Base-by-base conservation (phyloP, 495 filamentous ascomycete genomes). In the Aspergillus kassunensis region DNA sequence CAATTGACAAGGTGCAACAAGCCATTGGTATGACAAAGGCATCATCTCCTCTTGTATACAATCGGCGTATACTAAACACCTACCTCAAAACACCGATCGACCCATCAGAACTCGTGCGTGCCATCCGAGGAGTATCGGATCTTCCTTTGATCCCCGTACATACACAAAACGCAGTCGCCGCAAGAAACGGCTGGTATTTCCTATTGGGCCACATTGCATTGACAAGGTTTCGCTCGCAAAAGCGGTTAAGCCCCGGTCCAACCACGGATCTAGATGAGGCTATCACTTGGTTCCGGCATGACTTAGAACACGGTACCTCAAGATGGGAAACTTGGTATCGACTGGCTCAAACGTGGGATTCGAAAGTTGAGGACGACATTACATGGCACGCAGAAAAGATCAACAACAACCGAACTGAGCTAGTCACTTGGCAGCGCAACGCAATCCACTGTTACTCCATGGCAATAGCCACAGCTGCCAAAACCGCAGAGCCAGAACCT, bases 321-420 rank as follows among this genome's bases (percentile, higher is more conserved):
- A 82, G 85, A 41, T 99, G 93, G 93, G 91, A 97, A 65, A 85
- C 91, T 0, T 99, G 93, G 95, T 97, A 92, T 65, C 83, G 93
- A 41, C 77, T 97, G 6, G 93, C 86, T 10, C 93, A 99, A 58
- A 87, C 88, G 19, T 95, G 92, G 63, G 93, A 97, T 63, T 82
- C 85, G 20, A 88, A 95, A 61, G 68, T 97, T 40, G 95, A 99
- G 51, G 95, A 99, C 62, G 81, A 86, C 2, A 87, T 95, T 10
- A 85, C 91, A 6, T 97, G 95, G 93, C 85, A 83, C n/a, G 88
- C 93, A 4, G 95, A 99, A 48, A 95, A 95, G 61, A 84, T 97
- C 64, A 97, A 97, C 67, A 91, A 88, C 62, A 85, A 87, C 55
- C 82, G 82, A 37, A 67, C 72, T 6, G 89, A 95, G 37, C 66